Percentiles rank a stretch among this genome's conserved stretches.
Conservation (phyloP, 768 basidiomycete species). For the Fomitopsis pulvina region DNA sequence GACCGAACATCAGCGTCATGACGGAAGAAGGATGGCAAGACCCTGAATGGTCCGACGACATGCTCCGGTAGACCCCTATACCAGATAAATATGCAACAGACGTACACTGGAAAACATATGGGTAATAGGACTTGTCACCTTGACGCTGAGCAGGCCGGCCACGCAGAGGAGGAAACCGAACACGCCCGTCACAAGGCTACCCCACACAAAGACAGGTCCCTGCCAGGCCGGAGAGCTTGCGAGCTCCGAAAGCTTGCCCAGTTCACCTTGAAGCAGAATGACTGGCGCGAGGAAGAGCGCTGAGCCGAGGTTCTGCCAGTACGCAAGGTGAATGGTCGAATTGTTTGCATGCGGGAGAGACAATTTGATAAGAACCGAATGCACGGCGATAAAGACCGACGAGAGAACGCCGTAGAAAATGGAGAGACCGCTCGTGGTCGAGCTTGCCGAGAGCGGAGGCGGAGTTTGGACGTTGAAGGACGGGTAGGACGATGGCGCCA, state of each 20-base stretch:
- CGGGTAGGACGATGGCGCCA: conserved; percentile 43
- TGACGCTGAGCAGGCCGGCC: conserved; percentile 74
- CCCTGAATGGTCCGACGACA: not conserved
- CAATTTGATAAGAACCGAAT: conserved; percentile 68
- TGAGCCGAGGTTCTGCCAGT: conserved; percentile 73
- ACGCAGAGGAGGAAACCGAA: conserved; percentile 79
- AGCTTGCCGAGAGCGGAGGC: conserved; percentile 23
- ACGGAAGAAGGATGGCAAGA: not conserved
- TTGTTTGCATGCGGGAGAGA: conserved; percentile 64
- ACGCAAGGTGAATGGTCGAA: conserved; percentile 67
- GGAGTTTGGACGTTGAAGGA: conserved; percentile 13
- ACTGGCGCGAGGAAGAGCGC: conserved; percentile 60
- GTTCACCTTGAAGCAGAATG: conserved; percentile 52
- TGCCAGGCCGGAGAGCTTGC: conserved; percentile 39
- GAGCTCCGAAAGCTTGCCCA: conserved; percentile 32
- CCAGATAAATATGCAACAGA: conserved; percentile 11
- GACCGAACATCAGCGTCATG: not conserved
- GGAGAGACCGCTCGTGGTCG: conserved; percentile 44
- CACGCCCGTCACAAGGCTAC: conserved; percentile 61
- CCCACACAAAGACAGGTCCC: conserved; percentile 51
- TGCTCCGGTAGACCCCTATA: not conserved
- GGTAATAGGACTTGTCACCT: conserved; percentile 75
- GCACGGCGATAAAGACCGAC: conserved; percentile 69
- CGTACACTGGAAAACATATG: conserved; percentile 81
- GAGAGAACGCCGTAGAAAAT: conserved; percentile 67